These are phyloP conservation scores for Zhuliangozyma blackwelliae DNA, from an alignment of 1,139 yeast genomes.

Conservation along the genomic window DNA sequence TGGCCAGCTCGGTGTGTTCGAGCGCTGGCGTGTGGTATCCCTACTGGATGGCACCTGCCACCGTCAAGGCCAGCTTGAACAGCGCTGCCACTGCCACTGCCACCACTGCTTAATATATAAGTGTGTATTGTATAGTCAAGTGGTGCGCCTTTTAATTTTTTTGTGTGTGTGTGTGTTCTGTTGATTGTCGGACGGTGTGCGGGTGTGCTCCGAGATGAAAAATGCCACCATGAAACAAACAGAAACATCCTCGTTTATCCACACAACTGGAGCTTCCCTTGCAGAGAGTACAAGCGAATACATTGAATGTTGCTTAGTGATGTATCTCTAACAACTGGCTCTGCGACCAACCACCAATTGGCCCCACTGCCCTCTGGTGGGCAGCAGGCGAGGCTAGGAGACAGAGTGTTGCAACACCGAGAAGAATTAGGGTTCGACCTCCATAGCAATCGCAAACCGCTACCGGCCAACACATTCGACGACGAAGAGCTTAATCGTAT, in stretches of 20 bases:
- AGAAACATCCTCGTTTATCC: too few relatives aligned
- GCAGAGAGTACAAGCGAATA: too few relatives aligned
- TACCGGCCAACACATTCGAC: constrained; percentile 5
- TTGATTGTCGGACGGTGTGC: not conserved
- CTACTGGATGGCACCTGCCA: constrained; percentile 22
- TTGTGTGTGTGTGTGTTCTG: too few relatives aligned
- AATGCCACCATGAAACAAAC: not conserved
- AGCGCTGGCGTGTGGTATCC: constrained; percentile 21
- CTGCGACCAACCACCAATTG: too few relatives aligned
- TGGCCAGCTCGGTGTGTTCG: constrained; percentile 23
- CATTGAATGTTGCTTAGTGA: too few relatives aligned
- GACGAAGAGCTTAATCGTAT: constrained; percentile 8
- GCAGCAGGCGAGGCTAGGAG: too few relatives aligned
- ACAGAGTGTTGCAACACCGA: too few relatives aligned
- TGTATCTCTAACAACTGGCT: too few relatives aligned
- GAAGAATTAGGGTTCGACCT: too few relatives aligned
- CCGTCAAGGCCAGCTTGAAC: constrained; percentile 28
- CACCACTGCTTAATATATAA: not conserved
- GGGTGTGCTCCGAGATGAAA: constrained; percentile 10
- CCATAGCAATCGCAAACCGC: not conserved
- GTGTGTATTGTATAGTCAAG: not conserved
- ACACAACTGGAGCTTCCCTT: too few relatives aligned
- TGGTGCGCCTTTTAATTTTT: not conserved
- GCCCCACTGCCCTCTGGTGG: too few relatives aligned
- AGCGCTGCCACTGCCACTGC: constrained; percentile 23